Evolutionary conservation across 352 stramenopile species (phyloP), one percentile per base, ranked within the genome.

Genomic region (Globisporangium middletonii): DNA sequence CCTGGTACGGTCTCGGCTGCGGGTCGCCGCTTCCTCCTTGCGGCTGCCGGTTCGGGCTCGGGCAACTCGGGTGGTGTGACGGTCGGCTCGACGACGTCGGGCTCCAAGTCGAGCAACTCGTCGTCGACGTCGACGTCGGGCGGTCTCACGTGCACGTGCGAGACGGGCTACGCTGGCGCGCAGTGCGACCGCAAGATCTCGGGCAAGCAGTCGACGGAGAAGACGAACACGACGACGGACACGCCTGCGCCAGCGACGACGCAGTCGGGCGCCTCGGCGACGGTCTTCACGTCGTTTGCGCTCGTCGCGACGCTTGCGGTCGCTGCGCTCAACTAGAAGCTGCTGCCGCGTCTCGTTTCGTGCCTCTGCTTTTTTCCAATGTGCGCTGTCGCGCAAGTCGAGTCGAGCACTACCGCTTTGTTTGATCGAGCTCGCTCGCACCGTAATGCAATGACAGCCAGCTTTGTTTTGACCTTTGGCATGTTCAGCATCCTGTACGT

Each of bases 101-200:
- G n/a, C 48, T 38, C 48, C 15, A 18, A 15, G 9, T 80, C 71
- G 50, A 63, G 35, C 26, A 75, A 37, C 26, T 38, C 33, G 23
- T 28, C 15, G 5, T 43, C 27, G 27, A 42, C 26, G 26, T 52
- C 27, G 27, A 53, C 27, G 16, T 43, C 27, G 15, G 8, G 13
- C 27, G 48, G 27, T 9, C 26, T 78, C 61, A 57, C 72, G 53
- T 90, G 79, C 65, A 46, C 73, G 63, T 90, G 79, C 53, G 66
- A 90, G 23, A 52, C 60, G 16, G 79, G 79, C 47, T 90, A 74
- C 57, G 65, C 68, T n/a, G 80, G 78, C 4, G 65, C 71, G 55
- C 77, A 86, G 59, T 90, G 80, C 59, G 77, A 68, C 53, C 67
- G 73, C 52, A 76, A 88, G 70, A 61, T 83, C 48, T 75, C 67